Evolutionary conservation across 148 eudicot species (phyloP), one percentile per base, ranked within the genome.

Genomic region (Camellia japonica): DNA sequence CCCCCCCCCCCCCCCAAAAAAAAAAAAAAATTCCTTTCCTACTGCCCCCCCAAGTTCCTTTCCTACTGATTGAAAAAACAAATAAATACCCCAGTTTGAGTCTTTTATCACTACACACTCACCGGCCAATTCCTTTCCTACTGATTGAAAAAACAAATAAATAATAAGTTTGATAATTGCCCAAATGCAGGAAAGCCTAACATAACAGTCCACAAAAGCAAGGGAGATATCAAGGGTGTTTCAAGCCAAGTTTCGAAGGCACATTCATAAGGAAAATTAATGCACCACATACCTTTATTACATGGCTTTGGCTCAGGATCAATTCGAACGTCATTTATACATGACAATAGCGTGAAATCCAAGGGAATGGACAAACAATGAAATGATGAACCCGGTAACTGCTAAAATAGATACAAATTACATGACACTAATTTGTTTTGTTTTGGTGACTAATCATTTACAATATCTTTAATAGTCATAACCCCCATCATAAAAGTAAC

Each of bases 401-500:
- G 51, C 10, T 38, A 30, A 58, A 30, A 59, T 41, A 74, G 30
- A 42, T 5, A 44, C 67, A 18, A 52, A 74, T 74, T 18, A 74
- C 78, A 43, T 30, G 38, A 30, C 12, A 13, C 4, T 0, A 49
- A 49, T 49, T 58, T 44, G 13, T 11, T 44, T 52, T 74, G 12
- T 73, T 49, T 64, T 65, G 7, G 52, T 74, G 51, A 61, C 80
- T 60, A 52, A 23, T 49, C 80, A 82, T 82, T 71, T 82, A 82
- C 84, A 82, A 64, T 3, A 42, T 42, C 14, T 62, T 63, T 79
- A 46, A 61, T 41, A 44, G 41, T 30, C 23, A 68, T 44, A 68
- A 64, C 41, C 77, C 30, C 52, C n/a, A 49, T 12, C 54, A 30
- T 43, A 65, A 69, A 61, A 76, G 76, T 65, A 74, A 7, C 49